Evolutionary conservation across 495 filamentous ascomycete species (phyloP).

Genomic region (Trichoderma reesei): DNA sequence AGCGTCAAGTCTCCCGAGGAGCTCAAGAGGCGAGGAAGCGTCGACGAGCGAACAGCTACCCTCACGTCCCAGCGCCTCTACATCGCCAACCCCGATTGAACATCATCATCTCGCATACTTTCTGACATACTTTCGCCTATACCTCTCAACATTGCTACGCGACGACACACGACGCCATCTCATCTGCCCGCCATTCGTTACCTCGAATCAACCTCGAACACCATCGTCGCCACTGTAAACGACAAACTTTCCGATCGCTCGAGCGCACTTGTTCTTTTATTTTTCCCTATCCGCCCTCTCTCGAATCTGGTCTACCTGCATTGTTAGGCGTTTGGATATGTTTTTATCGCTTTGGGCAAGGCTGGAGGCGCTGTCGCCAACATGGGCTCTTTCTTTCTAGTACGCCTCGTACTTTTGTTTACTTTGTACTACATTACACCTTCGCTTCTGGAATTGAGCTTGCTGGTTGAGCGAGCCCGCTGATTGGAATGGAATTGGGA

Average conservation of each 20-base stretch:
- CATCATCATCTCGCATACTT: background rate
- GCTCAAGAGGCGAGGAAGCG: slow-evolving; percentile 73
- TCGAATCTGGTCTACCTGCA: background rate
- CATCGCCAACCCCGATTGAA: slow-evolving; percentile 86
- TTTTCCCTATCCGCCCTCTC: background rate
- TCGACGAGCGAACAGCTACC: slow-evolving; percentile 89
- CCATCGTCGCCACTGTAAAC: background rate
- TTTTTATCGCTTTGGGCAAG: background rate
- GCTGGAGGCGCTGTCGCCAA: background rate
- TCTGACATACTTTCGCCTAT: background rate
- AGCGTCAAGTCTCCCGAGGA: slow-evolving; percentile 67
- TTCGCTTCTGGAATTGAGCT: slow-evolving; percentile 5
- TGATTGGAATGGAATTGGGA: background rate
- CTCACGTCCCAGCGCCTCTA: slow-evolving; percentile 68
- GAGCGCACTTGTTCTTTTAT: background rate
- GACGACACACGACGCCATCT: background rate
- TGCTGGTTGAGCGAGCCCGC: background rate
- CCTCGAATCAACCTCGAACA: background rate
- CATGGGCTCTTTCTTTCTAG: background rate
- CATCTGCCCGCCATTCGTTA: background rate
- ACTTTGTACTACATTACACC: background rate
- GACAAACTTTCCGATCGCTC: background rate
- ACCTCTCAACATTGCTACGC: background rate
- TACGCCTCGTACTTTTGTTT: background rate
- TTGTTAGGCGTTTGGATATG: slow-evolving; percentile 7